These are phyloP conservation scores for Penicillium brevicompactum DNA, from an alignment of 2,329 filamentous ascomycete genomes.

Conservation along the genomic window DNA sequence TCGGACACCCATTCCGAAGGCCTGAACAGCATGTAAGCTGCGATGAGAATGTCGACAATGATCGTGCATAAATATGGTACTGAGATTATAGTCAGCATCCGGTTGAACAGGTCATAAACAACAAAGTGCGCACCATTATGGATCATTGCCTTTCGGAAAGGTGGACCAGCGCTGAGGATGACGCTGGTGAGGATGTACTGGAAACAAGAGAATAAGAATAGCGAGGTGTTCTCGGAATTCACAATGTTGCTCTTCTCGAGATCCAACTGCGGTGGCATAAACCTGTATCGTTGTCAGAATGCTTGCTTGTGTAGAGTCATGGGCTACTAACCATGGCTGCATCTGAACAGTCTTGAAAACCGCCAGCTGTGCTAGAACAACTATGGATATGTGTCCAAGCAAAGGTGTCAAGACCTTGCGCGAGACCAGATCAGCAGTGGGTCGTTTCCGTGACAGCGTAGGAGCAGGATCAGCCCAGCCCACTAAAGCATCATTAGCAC, in stretches of 20 bases:
- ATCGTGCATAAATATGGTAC: slow-evolving; percentile 85
- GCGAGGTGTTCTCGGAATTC: slow-evolving; percentile 89
- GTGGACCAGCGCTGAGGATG: slow-evolving; percentile 85
- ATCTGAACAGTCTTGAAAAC: slow-evolving; percentile 73
- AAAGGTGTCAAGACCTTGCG: slow-evolving; percentile 88
- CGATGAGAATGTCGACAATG: slow-evolving; percentile 65
- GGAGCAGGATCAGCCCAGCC: slow-evolving; percentile 89
- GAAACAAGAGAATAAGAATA: slow-evolving; percentile 90
- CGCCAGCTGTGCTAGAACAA: slow-evolving; percentile 73
- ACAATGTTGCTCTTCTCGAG: slow-evolving; percentile 79
- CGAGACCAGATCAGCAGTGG: slow-evolving; percentile 88
- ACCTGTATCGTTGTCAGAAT: slow-evolving; percentile 52
- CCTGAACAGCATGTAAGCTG: slow-evolving; percentile 77
- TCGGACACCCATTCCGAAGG: slow-evolving; percentile 69
- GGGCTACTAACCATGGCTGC: slow-evolving; percentile 69
- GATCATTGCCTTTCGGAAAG: slow-evolving; percentile 78
- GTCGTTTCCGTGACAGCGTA: slow-evolving; percentile 76
- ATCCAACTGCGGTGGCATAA: slow-evolving; percentile 75
- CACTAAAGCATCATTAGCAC: slow-evolving; percentile 55
- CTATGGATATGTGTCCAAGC: slow-evolving; percentile 83
- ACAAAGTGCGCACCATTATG: slow-evolving; percentile 68
- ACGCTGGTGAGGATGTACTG: slow-evolving; percentile 92
- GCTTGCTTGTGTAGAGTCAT: background rate
- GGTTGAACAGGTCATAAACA: slow-evolving; percentile 2
- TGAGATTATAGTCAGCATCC: slow-evolving; percentile 40